Evolutionary conservation across 176 grass and related monocot species (phyloP), one percentile per base, ranked within the genome.

Genomic region (Carex scoparia): DNA sequence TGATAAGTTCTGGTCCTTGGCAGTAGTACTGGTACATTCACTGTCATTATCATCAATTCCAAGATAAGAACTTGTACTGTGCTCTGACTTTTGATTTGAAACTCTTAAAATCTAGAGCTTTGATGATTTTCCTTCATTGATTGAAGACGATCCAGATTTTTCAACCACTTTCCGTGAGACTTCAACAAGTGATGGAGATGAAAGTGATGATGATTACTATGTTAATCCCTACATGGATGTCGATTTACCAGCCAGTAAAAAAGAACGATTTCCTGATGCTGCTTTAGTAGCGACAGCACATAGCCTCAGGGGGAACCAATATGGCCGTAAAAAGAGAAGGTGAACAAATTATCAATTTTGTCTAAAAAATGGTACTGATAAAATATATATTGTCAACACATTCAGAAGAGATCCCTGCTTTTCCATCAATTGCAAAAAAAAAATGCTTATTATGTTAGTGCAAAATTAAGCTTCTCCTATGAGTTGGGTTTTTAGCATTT

Each of bases 151-250:
- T 51, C 35, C 61, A 32, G 80, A 83, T 31, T 65, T 83, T 53
- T 54, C 9, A 14, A 67, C 10, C 1, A 42, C 68, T 16, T 53
- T 68, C 4, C 9, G 0, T 83, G 61, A 65, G 10, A 3, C 23
- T 53, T 83, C 57, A 16, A 90, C 91, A 65, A 91, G 87, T 63
- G 91, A 96, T 79, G 90, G 91, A 61, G 91, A 97, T 5, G 92
- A 92, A 82, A 93, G 89, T 61, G 91, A 93, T 40, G 84, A 86
- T 3, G 94, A 97, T n/a, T 44, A 87, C 35, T 35, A 91, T 81
- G 49, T 93, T 32, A 82, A 89, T 23, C 72, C 85, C 64, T 87
- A 73, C 11, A 80, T 73, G 28, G 91, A 93, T 56, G 67, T 93
- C 60, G 94, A 97, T 63, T 79, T 93, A 62, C 91, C 89, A 2